Percentiles rank a stretch among this genome's conserved stretches.
These are phyloP conservation scores for Acer negundo DNA, from an alignment of 345 rosid species.

Conservation along the genomic window DNA sequence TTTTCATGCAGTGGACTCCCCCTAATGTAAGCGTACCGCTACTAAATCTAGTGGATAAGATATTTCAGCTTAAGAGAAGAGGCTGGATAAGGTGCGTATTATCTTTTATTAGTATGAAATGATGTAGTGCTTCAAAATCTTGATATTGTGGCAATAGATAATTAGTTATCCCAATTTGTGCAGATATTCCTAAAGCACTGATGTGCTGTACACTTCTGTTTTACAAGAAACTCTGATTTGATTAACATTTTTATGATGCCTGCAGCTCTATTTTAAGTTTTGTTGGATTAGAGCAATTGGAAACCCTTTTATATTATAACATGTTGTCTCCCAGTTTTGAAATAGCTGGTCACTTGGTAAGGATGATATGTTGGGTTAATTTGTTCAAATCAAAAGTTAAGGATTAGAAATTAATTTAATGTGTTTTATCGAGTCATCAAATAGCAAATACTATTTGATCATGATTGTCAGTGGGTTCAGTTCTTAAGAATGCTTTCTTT, in stretches of 20 bases:
- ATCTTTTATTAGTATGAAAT: not conserved
- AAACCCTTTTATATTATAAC: not conserved
- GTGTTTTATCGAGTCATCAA: not conserved
- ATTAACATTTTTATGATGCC: not conserved
- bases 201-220: not conserved
- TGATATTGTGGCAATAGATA: not conserved
- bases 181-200: not conserved
- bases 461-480: not conserved
- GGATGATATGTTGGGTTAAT: not conserved
- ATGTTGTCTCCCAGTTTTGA: not conserved
- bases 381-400: not conserved
- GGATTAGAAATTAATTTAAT: not conserved
- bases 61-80: slow-evolving; percentile 94
- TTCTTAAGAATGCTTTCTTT: not conserved
- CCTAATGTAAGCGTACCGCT: slow-evolving; percentile 95
- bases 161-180: not conserved
- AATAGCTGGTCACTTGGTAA: not conserved
- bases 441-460: not conserved
- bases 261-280: not conserved
- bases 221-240: not conserved
- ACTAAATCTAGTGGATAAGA: slow-evolving; percentile 92
- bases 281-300: not conserved
- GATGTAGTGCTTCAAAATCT: slow-evolving; percentile 10
- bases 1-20: slow-evolving; percentile 82
- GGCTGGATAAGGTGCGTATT: slow-evolving; percentile 91